A percentile compares a stretch with the other conserved stretches of the same genome.
Evolutionary conservation across 1,284 basidiomycete genomes (phyloP).

Genomic region (Cystobasidiaceae sp.): DNA sequence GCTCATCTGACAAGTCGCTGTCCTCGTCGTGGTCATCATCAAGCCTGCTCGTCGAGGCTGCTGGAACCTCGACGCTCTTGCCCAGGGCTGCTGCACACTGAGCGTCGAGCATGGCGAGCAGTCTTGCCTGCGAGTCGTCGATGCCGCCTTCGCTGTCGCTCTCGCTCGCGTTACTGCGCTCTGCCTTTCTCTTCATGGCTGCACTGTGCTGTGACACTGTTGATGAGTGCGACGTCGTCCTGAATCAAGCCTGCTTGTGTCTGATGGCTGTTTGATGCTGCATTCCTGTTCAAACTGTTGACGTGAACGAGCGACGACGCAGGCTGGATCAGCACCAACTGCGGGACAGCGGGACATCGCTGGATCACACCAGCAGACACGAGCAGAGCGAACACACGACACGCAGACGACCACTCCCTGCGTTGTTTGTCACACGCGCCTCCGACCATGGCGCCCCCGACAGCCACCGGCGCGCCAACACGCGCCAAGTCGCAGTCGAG

Average conservation of each 20-base stretch:
- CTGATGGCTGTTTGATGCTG: no score
- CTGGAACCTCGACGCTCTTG: not conserved
- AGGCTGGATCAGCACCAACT: no score
- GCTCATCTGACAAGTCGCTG: not conserved
- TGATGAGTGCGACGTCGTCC: no score
- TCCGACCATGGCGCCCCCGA: not conserved
- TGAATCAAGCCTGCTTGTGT: no score
- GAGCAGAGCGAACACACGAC: no score
- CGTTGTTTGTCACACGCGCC: no score
- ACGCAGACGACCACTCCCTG: no score
- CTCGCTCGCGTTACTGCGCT: not conserved
- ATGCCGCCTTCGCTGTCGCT: not conserved
- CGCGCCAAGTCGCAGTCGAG: not conserved
- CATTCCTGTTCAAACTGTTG: no score
- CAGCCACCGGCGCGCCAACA: not conserved
- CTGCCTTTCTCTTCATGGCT: not conserved
- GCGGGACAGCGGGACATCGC: no score
- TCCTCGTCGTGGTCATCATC: not conserved
- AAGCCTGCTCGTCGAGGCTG: not conserved
- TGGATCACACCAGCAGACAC: no score
- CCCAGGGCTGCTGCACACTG: conserved; percentile 11
- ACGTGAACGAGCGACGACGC: no score
- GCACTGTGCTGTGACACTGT: not conserved
- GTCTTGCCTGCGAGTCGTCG: conserved; percentile 1
- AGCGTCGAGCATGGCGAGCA: conserved; percentile 10